phyloP scores from a whole-genome alignment of 108 stramenopile species.

The Mayamaea pseudoterrestris region DNA sequence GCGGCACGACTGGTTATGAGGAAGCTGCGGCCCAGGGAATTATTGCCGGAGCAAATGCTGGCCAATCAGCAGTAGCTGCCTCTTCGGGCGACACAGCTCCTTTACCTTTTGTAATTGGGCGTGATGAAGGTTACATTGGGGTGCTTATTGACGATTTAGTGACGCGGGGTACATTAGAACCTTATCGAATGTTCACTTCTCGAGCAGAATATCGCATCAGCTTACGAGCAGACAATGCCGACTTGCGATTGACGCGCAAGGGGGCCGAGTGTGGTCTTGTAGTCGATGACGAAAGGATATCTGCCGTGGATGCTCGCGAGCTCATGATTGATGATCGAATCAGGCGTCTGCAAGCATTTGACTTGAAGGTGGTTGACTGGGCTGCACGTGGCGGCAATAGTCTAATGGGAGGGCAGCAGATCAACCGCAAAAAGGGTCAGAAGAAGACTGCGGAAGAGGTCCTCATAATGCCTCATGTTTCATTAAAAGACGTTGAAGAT shows the following conservation, averaged over 20 bases:
- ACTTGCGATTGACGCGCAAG: conserved; percentile 84
- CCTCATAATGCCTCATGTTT: conserved; percentile 78
- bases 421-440: conserved; percentile 35
- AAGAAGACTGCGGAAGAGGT: conserved; percentile 87
- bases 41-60: conserved; percentile 91
- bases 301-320: conserved; percentile 64
- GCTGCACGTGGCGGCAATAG: conserved; percentile 54
- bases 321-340: conserved; percentile 56
- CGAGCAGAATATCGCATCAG: conserved; percentile 91
- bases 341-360: conserved; percentile 40
- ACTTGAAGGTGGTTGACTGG: conserved; percentile 75
- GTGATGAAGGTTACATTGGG: conserved; percentile 95
- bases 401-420: conserved; percentile 64
- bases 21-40: conserved; percentile 96
- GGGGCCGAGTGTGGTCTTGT: conserved; percentile 90
- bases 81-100: conserved; percentile 34
- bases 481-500: conserved; percentile 59
- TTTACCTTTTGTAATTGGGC: conserved; percentile 75
- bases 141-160: conserved; percentile 97
- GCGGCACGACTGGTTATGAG: conserved; percentile 98
- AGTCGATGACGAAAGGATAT: conserved; percentile 60
- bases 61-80: conserved; percentile 45
- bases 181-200: conserved; percentile 97
- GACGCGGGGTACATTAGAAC: conserved; percentile 87
- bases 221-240: conserved; percentile 93